Percentiles rank a stretch among this genome's conserved stretches.
Evolutionary conservation across 768 basidiomycete genomes (phyloP).

Genomic region (Sarcomyxa edulis): DNA sequence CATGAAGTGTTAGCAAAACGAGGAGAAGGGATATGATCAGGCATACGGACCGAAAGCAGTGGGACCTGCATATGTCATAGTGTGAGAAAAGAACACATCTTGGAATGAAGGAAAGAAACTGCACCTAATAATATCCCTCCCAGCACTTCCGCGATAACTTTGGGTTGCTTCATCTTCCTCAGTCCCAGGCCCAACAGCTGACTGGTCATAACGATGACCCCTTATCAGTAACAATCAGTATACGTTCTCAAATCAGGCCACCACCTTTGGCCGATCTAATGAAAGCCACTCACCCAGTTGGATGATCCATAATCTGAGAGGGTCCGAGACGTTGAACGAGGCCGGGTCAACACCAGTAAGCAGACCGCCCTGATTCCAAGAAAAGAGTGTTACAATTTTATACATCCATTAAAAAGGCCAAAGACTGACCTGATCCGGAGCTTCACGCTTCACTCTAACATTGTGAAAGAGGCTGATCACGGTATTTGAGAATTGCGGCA

Average conservation of each 20-base stretch:
- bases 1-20: neutral
- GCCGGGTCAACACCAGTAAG: constrained; percentile 73
- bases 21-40: neutral
- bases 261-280: neutral
- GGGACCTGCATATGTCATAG: constrained; percentile 29
- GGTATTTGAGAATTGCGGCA: constrained; percentile 29
- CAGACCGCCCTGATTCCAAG: constrained; percentile 55
- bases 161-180: constrained; percentile 77
- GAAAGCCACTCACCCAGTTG: constrained; percentile 55
- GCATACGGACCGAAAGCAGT: constrained; percentile 37
- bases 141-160: constrained; percentile 77
- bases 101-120: constrained; percentile 6
- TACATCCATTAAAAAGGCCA: neutral
- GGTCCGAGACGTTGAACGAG: constrained; percentile 57
- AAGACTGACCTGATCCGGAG: constrained; percentile 32
- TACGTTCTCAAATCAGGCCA: neutral
- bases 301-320: constrained; percentile 72
- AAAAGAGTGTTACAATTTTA: neutral
- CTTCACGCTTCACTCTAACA: constrained; percentile 27
- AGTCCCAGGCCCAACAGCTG: constrained; percentile 71
- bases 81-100: neutral
- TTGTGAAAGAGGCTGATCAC: constrained; percentile 31
- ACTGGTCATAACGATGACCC: constrained; percentile 78
- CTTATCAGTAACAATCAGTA: constrained; percentile 25
- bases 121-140: constrained; percentile 85